These are phyloP conservation scores for Tuctoria greenei DNA, from an alignment of 176 grass and related monocot species.

Conservation along the genomic window DNA sequence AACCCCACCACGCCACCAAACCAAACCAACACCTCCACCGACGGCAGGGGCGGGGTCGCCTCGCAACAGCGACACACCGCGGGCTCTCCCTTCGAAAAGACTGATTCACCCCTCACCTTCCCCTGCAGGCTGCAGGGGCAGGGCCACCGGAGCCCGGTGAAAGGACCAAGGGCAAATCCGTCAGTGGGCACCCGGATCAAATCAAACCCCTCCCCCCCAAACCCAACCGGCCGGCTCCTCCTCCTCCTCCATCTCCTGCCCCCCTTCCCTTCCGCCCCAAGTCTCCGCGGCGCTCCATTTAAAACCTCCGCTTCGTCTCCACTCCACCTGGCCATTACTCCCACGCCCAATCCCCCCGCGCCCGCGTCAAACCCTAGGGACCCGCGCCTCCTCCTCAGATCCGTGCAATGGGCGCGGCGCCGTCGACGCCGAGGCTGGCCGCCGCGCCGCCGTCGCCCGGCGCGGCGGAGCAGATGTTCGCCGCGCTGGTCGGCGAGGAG, in stretches of 20 bases:
- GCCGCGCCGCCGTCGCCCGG: conserved; percentile 35
- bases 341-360: conserved; percentile 21
- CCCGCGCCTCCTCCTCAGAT: conserved; percentile 27
- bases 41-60: conserved; percentile 31
- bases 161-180: background rate
- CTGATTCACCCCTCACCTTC: background rate
- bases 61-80: conserved; percentile 26
- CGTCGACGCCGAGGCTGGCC: conserved; percentile 78
- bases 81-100: background rate
- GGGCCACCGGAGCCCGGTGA: too few relatives aligned
- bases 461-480: conserved; percentile 77
- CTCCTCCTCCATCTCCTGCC: background rate
- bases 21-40: conserved; percentile 35
- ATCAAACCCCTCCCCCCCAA: conserved; percentile 19
- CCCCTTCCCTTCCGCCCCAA: conserved; percentile 39
- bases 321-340: conserved; percentile 34
- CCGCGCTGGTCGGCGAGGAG: conserved; percentile 68
- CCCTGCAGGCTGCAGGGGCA: too few relatives aligned
- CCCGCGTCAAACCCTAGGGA: conserved; percentile 46
- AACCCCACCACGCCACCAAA: conserved; percentile 39
- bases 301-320: conserved; percentile 51
- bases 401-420: conserved; percentile 77
- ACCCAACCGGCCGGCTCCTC: conserved; percentile 21
- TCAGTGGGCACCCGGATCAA: background rate
- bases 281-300: conserved; percentile 45